phyloP scores from a whole-genome alignment of 2,329 filamentous ascomycete genomes.

The Microsporum audouinii region DNA sequence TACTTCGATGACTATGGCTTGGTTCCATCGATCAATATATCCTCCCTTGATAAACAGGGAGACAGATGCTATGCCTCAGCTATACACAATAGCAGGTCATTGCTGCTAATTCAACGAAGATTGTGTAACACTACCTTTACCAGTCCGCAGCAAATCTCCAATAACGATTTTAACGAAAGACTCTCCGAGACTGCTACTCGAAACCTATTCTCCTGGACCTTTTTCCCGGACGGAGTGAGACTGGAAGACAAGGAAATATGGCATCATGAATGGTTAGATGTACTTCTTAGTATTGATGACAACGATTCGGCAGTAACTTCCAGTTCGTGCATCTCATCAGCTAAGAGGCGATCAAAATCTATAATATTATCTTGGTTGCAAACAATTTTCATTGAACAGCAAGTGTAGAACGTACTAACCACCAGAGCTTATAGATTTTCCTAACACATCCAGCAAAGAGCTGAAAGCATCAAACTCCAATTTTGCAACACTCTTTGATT shows the following conservation, averaged over 20 bases:
- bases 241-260: conserved; percentile 7
- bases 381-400: background rate
- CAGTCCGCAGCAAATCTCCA: background rate
- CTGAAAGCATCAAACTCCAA: too few species aligned
- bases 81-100: background rate
- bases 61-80: background rate
- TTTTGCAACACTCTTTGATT: background rate
- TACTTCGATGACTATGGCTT: conserved; percentile 4
- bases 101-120: background rate
- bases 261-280: conserved; percentile 9
- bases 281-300: conserved; percentile 2
- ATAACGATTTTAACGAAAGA: background rate
- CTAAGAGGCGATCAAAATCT: background rate
- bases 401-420: background rate
- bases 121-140: background rate
- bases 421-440: background rate
- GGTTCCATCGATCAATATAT: too few species aligned
- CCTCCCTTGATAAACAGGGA: background rate
- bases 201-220: conserved; percentile 7
- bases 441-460: too few species aligned
- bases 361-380: background rate
- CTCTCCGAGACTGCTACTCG: conserved; percentile 10
- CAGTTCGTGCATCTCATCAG: background rate
- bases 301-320: background rate
- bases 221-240: conserved; percentile 8